Evolutionary conservation across 2,329 filamentous ascomycete species (phyloP).

Genomic region (Hortaea sp.): DNA sequence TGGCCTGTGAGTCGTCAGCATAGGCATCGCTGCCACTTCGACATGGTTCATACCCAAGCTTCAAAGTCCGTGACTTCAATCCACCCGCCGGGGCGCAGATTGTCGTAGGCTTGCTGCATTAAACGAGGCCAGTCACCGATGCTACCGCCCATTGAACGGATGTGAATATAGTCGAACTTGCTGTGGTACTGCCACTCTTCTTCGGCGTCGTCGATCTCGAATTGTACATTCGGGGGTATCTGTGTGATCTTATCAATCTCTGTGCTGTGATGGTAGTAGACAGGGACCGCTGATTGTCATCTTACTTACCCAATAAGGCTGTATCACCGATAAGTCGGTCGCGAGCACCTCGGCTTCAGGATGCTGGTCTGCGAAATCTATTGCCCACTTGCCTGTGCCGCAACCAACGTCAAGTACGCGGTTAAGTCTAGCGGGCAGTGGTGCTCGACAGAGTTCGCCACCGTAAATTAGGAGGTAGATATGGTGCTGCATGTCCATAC

Average conservation of each 20-base stretch:
- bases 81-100: neutral
- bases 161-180: neutral
- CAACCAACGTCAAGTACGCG: slow-evolving; percentile 39
- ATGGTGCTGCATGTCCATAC: slow-evolving; percentile 12
- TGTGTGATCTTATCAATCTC: neutral
- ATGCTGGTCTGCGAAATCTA: slow-evolving; percentile 24
- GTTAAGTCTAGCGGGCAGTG: slow-evolving; percentile 24
- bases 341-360: slow-evolving; percentile 19
- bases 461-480: slow-evolving; percentile 7
- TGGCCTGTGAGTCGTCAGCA: neutral
- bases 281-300: neutral
- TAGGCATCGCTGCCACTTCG: neutral
- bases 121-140: neutral
- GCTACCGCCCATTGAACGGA: neutral
- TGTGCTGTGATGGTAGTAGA: neutral
- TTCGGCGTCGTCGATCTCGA: neutral
- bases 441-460: slow-evolving; percentile 13
- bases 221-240: neutral
- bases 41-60: neutral
- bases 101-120: neutral
- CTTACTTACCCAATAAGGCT: slow-evolving; percentile 5
- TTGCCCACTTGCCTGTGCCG: slow-evolving; percentile 24
- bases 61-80: neutral
- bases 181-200: neutral
- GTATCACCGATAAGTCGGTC: slow-evolving; percentile 27